phyloP scores from a whole-genome alignment of 306 rosid species.

The Medicago truncatula region MtrunA17r5.0-ANR NC_053049.1:35300001-35300500 shows the following conservation, averaged over 20 bases:
- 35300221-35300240: constrained; percentile 67
- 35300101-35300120: constrained; percentile 62
- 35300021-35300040: constrained; percentile 59
- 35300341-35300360: constrained; percentile 35
- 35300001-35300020: constrained; percentile 72
- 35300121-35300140: constrained; percentile 53
- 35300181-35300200: constrained; percentile 74
- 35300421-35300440: constrained; percentile 88
- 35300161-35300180: constrained; percentile 76
- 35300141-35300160: constrained; percentile 64
- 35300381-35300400: constrained; percentile 67
- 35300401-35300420: constrained; percentile 89
- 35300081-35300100: constrained; percentile 62
- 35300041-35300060: constrained; percentile 37
- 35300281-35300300: constrained; percentile 43
- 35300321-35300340: constrained; percentile 42
- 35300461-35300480: constrained; percentile 86
- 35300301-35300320: constrained; percentile 52
- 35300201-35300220: constrained; percentile 65
- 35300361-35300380: constrained; percentile 46
- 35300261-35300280: constrained; percentile 44
- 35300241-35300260: constrained; percentile 58
- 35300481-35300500: constrained; percentile 73
- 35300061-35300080: constrained; percentile 47
- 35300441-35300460: constrained; percentile 85